A percentile compares a stretch with the other conserved stretches of the same genome.
Conservation (phyloP, 2,329 filamentous ascomycete genomes). For the Aspergillus unguis region DNA sequence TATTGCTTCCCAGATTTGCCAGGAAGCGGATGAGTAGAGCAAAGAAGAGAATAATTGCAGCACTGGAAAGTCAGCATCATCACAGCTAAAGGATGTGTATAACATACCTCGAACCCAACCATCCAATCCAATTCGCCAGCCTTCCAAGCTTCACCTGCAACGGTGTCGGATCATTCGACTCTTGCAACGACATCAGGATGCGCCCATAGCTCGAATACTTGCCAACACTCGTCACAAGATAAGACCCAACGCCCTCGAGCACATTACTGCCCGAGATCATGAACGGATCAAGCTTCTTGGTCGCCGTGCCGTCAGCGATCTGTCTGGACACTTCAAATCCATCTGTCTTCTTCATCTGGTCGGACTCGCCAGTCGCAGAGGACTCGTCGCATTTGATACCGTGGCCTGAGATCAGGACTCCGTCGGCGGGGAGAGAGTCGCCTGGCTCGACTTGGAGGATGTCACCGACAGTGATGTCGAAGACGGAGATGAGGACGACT, state of each 20-base stretch:
- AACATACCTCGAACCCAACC: conserved; percentile 63
- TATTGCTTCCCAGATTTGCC: conserved; percentile 58
- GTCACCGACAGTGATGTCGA: conserved; percentile 67
- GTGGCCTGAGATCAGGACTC: conserved; percentile 64
- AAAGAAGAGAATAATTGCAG: conserved; percentile 76
- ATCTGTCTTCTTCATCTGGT: conserved; percentile 64
- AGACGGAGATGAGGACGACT: conserved; percentile 60
- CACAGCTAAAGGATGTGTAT: neutral
- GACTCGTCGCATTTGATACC: conserved; percentile 70
- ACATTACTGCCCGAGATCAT: conserved; percentile 79
- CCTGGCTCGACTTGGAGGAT: conserved; percentile 67
- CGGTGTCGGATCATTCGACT: conserved; percentile 71
- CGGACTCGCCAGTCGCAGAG: conserved; percentile 70
- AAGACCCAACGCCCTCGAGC: conserved; percentile 73
- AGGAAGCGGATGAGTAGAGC: conserved; percentile 84
- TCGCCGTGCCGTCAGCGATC: conserved; percentile 51
- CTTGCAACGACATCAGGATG: conserved; percentile 70
- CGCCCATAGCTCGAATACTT: conserved; percentile 72
- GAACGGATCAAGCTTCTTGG: conserved; percentile 62
- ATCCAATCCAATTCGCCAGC: conserved; percentile 74
- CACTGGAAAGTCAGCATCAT: conserved; percentile 28
- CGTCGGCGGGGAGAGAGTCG: conserved; percentile 68
- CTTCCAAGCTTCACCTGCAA: conserved; percentile 72
- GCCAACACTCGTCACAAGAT: conserved; percentile 69
- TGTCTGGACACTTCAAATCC: conserved; percentile 58